Evolutionary conservation across 805 yeast species (phyloP), one percentile per base, ranked within the genome.

Genomic region (Candida alai): DNA sequence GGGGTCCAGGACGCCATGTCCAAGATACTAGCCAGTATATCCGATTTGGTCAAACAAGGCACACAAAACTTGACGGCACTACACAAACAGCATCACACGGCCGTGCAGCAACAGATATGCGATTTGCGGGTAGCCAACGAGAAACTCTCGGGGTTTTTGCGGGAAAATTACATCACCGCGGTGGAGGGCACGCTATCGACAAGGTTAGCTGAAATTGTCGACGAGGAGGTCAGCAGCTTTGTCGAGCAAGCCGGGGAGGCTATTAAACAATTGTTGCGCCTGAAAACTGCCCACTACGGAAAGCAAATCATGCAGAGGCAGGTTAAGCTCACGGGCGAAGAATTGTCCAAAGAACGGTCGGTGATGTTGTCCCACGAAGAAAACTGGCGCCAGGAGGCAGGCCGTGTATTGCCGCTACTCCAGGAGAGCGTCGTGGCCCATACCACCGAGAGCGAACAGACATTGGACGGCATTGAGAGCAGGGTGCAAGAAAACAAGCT

Each of bases 121-220:
- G 40, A 44, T 32, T 36, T 40, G 19, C 43, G 38, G 30, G 31
- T 23, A 6, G 36, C 43, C 11, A 44, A 43, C 32, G 43, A 42
- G 15, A 39, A 41, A 28, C 19, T 49, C 4, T 33, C 48, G 6
- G 41, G 41, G 4, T 49, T 40, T 25, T 39, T 49, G 13, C 25
- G 28, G 21, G 42, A 45, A 10, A 47, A 48, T 14, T 43, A 43
- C 28, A 36, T 49, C 12, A 10, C 13, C 8, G 8, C 22, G 4
- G n/a, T 28, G 20, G 15, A 22, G 12, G 24, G 24, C 11, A 22
- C 11, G 11, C 11, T 22, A 12, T n/a, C 11, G 24, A 22, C 11
- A 12, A 22, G 12, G 12, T 22, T 22, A 22, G 12, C 4, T 4
- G 3, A 4, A 4, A 22, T 22, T n/a, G 24, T 12, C 12, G 24